Base-by-base conservation (phyloP, 2,329 filamentous ascomycete species). In the Lizonia empirigonia region DNA sequence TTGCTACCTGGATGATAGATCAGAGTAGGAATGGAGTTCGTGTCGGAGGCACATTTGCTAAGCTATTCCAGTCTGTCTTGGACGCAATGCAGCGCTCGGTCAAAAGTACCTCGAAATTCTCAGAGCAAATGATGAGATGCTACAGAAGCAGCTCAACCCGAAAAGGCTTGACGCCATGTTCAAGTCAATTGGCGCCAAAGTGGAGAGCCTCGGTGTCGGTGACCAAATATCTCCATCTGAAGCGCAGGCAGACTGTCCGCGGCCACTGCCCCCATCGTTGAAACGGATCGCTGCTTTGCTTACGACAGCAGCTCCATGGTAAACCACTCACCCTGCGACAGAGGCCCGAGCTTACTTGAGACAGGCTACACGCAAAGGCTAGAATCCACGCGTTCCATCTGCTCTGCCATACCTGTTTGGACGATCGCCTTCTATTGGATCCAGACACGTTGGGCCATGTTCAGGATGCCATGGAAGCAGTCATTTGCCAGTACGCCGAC, bases 111-210 rank as follows among this genome's bases (percentile, higher is more conserved):
- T 71, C 1, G 58, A 70, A 12, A 56, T 73, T 18, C 55, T 74
- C 9, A 56, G 63, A 35, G 68, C 66, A 41, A 52, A 64, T 33
- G 48, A 59, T 12, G 38, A 56, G 10, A 55, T 72, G 35, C 69
- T 71, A n/a, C 50, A 75, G 18, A 60, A 57, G 20, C 59, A 67
- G 58, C 73, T 64, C 58, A 85, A 44, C 60, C 64, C 66, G 8
- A 44, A 62, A 22, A 65, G 72, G 39, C 66, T 82, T 9, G 63
- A 82, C 41, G 67, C 74, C 5, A 71, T 90, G 9, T 87, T 92
- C 55, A 70, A 71, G 41, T 74, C 73, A 13, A 66, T 91, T 5
- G 86, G 87, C 3, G 85, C 84, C 32, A 49, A 56, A 3, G 29
- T 59, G 18, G 30, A 45, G 20, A 46, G 20, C 10, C 26, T 62